Percentiles rank a stretch among this genome's conserved stretches.
phyloP scores from a whole-genome alignment of 2,329 filamentous ascomycete species.

The Colletotrichum salicis region DNA sequence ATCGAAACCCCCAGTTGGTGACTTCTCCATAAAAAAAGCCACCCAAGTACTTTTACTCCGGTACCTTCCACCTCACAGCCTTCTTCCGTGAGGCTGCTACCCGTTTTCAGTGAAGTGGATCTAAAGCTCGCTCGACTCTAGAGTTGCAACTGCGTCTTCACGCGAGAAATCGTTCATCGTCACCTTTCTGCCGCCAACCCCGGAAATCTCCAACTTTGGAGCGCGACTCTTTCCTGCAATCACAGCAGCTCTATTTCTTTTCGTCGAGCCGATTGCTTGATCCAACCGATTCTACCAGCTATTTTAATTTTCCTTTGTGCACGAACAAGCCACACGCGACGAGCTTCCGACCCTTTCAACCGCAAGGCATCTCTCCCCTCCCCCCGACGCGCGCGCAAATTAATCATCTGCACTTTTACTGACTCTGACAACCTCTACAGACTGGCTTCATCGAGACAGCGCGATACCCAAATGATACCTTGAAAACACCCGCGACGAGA shows the following conservation, averaged over 20 bases:
- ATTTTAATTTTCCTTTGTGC: constrained; percentile 16
- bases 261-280: neutral
- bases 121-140: constrained; percentile 22
- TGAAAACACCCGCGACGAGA: constrained; percentile 38
- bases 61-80: constrained; percentile 11
- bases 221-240: neutral
- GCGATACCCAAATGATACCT: constrained; percentile 28
- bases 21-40: neutral
- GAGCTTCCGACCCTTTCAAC: constrained; percentile 15
- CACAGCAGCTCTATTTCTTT: neutral
- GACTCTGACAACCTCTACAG: constrained; percentile 2
- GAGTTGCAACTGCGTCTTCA: constrained; percentile 31
- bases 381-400: neutral
- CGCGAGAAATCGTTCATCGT: constrained; percentile 30
- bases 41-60: neutral
- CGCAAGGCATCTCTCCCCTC: constrained; percentile 15
- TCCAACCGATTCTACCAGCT: constrained; percentile 7
- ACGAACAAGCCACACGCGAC: constrained; percentile 31
- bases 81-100: constrained; percentile 35
- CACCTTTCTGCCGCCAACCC: constrained; percentile 8
- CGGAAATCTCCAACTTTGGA: neutral
- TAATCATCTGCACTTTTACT: neutral
- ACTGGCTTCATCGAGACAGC: neutral
- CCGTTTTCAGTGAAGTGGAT: constrained; percentile 27
- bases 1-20: constrained; percentile 4